These are phyloP conservation scores for Bryoerythrophyllum caledonicum DNA, from an alignment of 225 moss, liverwort and hornwort species.

Conservation along the genomic window DNA sequence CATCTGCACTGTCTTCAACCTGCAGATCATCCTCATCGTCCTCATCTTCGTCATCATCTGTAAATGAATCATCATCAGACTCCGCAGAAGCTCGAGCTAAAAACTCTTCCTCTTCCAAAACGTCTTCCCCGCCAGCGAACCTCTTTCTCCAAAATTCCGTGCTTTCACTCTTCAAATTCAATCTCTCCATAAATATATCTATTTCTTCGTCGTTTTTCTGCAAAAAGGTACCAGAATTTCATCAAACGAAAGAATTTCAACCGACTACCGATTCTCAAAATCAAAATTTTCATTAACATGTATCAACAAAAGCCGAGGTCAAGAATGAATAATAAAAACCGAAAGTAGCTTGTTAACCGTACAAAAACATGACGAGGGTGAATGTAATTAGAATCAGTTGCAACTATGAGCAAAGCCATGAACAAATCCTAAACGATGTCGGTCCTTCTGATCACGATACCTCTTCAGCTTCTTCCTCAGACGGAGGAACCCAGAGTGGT, in stretches of 20 bases:
- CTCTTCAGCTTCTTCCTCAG: slow-evolving; percentile 75
- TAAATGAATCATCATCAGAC: slow-evolving; percentile 46
- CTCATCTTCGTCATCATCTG: slow-evolving; percentile 75
- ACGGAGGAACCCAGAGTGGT: slow-evolving; percentile 91
- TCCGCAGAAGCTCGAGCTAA: slow-evolving; percentile 40
- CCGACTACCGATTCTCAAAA: background rate
- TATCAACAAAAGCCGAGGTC: background rate
- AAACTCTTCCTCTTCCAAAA: slow-evolving; percentile 42
- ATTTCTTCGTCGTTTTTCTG: slow-evolving; percentile 60
- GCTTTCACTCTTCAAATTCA: slow-evolving; percentile 80
- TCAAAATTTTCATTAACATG: background rate
- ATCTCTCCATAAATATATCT: slow-evolving; percentile 77
- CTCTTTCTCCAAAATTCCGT: slow-evolving; percentile 93
- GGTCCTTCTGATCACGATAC: slow-evolving; percentile 34
- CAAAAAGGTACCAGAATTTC: slow-evolving; percentile 26
- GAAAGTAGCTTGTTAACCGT: background rate
- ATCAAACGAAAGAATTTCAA: slow-evolving; percentile 10
- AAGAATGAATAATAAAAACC: background rate
- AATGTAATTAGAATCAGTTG: background rate
- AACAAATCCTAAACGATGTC: slow-evolving; percentile 14
- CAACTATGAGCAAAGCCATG: slow-evolving; percentile 11
- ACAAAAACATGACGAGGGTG: slow-evolving; percentile 11
- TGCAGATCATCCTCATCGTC: slow-evolving; percentile 80
- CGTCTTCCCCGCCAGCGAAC: slow-evolving; percentile 70
- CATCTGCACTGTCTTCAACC: slow-evolving; percentile 72